Evolutionary conservation across 2,329 filamentous ascomycete genomes (phyloP).

Genomic region (Beauveria sp.): DNA sequence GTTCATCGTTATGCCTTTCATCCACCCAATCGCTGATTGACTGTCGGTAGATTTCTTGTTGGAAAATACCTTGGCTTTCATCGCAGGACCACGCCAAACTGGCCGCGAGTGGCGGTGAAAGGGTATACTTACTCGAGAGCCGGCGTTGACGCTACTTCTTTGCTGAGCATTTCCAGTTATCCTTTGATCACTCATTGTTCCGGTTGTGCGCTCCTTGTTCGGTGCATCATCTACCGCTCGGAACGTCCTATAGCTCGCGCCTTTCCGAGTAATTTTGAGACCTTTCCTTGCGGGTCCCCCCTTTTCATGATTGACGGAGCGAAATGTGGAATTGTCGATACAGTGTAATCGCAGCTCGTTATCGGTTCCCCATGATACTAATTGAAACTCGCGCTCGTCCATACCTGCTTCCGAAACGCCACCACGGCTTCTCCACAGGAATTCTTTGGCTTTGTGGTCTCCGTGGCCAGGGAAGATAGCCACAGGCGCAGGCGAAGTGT

Average conservation of each 20-base stretch:
- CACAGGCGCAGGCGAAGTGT: constrained; percentile 41
- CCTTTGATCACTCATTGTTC: constrained; percentile 55
- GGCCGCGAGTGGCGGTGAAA: constrained; percentile 25
- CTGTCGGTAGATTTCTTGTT: constrained; percentile 37
- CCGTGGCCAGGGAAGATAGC: constrained; percentile 55
- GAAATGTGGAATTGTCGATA: constrained; percentile 56
- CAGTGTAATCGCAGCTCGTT: constrained; percentile 73
- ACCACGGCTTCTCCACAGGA: constrained; percentile 79
- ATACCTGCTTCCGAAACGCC: constrained; percentile 55
- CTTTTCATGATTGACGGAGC: constrained; percentile 64
- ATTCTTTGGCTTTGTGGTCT: constrained; percentile 74
- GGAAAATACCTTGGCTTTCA: constrained; percentile 45
- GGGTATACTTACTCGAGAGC: constrained; percentile 30
- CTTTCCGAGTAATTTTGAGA: constrained; percentile 70
- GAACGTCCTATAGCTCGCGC: constrained; percentile 79
- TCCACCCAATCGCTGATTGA: constrained; percentile 58
- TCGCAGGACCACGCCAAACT: constrained; percentile 49
- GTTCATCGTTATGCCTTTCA: constrained; percentile 60
- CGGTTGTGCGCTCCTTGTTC: constrained; percentile 48
- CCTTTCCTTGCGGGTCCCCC: constrained; percentile 57
- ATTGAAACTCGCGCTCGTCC: constrained; percentile 82
- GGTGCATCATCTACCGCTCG: constrained; percentile 58
- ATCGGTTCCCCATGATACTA: constrained; percentile 89
- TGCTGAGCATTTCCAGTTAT: constrained; percentile 35
- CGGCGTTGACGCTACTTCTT: constrained; percentile 36